Conservation (phyloP, 441 rosid genomes). For the Adansonia gregorii region DNA sequence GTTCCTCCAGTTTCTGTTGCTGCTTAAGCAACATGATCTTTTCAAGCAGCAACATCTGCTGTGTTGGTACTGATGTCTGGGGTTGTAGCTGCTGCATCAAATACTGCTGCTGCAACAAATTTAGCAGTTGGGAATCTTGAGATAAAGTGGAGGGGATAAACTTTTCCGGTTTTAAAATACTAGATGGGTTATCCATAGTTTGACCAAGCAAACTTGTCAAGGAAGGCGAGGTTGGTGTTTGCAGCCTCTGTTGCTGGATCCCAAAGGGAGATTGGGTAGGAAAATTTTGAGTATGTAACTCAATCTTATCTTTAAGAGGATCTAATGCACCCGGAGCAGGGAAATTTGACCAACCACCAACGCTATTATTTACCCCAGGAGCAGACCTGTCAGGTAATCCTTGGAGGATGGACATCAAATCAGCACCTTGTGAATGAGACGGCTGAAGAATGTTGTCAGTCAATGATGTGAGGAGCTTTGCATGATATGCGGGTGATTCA, state of each 20-base stretch:
- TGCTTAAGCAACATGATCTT: conserved; percentile 75
- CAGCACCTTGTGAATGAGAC: conserved; percentile 72
- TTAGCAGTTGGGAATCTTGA: conserved; percentile 73
- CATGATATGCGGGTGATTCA: conserved; percentile 45
- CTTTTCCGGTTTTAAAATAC: conserved; percentile 53
- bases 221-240: conserved; percentile 47
- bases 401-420: conserved; percentile 71
- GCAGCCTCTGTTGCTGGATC: conserved; percentile 69
- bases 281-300: conserved; percentile 56
- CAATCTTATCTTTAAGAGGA: conserved; percentile 63
- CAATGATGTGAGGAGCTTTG: conserved; percentile 41
- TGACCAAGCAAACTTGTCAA: conserved; percentile 69
- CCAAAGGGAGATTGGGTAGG: conserved; percentile 65
- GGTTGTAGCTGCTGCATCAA: conserved; percentile 67
- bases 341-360: conserved; percentile 66
- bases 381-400: conserved; percentile 67
- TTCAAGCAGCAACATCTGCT: conserved; percentile 71
- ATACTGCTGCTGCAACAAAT: conserved; percentile 72
- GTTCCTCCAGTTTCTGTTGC: conserved; percentile 82
- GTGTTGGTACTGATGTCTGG: conserved; percentile 66
- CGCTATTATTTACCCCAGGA: conserved; percentile 56
- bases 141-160: conserved; percentile 55
- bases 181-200: conserved; percentile 60
- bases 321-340: conserved; percentile 53
- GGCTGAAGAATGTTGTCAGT: conserved; percentile 50